phyloP scores from a whole-genome alignment of 768 basidiomycete genomes.

The Termitomyces sp. region DNA sequence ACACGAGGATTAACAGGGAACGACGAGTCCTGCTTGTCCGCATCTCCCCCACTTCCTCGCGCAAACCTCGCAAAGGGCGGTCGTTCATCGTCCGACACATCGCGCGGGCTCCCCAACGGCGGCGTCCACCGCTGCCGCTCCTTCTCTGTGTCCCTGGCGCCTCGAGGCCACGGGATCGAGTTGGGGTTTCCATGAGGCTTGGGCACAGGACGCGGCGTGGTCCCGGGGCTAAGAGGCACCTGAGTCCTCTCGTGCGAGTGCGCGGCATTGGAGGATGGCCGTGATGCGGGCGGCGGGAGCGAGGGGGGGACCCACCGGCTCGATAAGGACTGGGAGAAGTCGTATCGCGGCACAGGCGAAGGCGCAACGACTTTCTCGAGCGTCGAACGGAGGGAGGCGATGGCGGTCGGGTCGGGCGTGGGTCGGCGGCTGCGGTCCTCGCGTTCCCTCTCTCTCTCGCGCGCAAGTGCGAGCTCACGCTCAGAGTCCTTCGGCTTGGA shows the following conservation, averaged over 20 bases:
- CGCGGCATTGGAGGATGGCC: neutral
- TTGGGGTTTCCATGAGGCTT: conserved; percentile 19
- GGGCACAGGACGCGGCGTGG: neutral
- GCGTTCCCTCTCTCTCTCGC: conserved; percentile 15
- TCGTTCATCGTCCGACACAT: conserved; percentile 15
- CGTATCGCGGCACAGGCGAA: conserved; percentile 46
- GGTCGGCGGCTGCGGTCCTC: conserved; percentile 12
- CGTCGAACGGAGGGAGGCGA: conserved; percentile 24
- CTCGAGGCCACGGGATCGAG: conserved; percentile 37
- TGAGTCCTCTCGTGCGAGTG: conserved; percentile 25
- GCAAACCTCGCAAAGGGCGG: neutral
- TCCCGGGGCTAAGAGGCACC: conserved; percentile 37
- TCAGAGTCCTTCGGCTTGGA: conserved; percentile 6
- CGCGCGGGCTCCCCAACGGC: conserved; percentile 48
- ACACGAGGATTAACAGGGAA: conserved; percentile 14
- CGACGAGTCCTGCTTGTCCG: conserved; percentile 21
- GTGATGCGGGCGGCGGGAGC: neutral
- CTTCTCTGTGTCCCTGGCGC: conserved; percentile 1
- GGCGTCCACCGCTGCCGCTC: conserved; percentile 4
- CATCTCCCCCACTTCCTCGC: neutral
- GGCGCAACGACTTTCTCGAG: conserved; percentile 52
- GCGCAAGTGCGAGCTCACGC: neutral
- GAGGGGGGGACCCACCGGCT: conserved; percentile 35
- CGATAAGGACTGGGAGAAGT: conserved; percentile 48
- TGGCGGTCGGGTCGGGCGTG: neutral